Conservation (phyloP, 306 rosid genomes). For the Cicer arietinum region DNA sequence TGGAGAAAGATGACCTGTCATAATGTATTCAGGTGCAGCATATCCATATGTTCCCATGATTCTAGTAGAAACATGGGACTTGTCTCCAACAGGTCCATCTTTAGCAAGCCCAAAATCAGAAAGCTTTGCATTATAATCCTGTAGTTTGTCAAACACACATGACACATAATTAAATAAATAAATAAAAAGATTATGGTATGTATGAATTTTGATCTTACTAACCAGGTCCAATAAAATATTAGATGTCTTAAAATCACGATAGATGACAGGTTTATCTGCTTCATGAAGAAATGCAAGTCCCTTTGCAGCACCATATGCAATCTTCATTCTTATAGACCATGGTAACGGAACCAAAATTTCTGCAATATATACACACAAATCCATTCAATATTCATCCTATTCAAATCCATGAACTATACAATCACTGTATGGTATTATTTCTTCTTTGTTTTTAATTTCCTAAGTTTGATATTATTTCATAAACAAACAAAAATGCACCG, state of each 20-base stretch:
- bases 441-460: no score
- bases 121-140: constrained; percentile 97
- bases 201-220: constrained; percentile 7
- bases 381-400: no score
- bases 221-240: constrained; percentile 90
- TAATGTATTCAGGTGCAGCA: constrained; percentile 97
- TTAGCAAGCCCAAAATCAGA: constrained; percentile 98
- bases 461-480: neutral
- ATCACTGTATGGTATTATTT: neutral
- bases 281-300: constrained; percentile 99
- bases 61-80: constrained; percentile 95
- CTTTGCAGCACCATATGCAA: constrained; percentile 93
- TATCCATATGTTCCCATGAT: constrained; percentile 98
- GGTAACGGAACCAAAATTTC: constrained; percentile 95
- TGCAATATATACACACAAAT: constrained; percentile 34
- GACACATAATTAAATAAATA: neutral
- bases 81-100: constrained; percentile 96
- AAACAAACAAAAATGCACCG: neutral
- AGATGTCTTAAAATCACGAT: constrained; percentile 97
- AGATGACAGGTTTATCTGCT: constrained; percentile 94
- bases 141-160: constrained; percentile 35
- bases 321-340: constrained; percentile 97
- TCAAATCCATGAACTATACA: no score
- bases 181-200: no score
- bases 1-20: constrained; percentile 94